A percentile compares a stretch with the other conserved stretches of the same genome.
phyloP scores from a whole-genome alignment of 495 filamentous ascomycete species.

The Aspergillus hancockii region DNA sequence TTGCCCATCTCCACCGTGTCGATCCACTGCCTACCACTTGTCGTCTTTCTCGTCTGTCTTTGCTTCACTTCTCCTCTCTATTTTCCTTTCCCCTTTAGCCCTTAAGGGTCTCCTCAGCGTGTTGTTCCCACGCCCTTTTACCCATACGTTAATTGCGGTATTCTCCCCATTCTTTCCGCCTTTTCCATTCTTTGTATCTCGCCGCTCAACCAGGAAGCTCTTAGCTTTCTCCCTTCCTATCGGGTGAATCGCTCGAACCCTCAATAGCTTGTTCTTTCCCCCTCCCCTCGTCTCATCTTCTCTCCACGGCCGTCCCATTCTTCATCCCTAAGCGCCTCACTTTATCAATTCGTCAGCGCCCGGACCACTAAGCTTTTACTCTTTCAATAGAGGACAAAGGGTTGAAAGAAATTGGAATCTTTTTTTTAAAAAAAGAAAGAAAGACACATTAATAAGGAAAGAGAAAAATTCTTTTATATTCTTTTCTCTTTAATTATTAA shows the following conservation, averaged over 20 bases:
- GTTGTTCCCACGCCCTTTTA: constrained; percentile 12
- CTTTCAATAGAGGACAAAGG: constrained; percentile 4
- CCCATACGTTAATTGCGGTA: background rate
- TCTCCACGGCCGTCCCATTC: constrained; percentile 1
- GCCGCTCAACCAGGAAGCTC: constrained; percentile 4
- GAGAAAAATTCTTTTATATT: constrained; percentile 2
- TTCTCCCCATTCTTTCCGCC: constrained; percentile 4
- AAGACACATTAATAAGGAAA: constrained; percentile 7
- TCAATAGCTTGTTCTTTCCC: constrained; percentile 5
- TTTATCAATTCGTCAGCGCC: constrained; percentile 18
- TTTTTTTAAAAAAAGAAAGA: background rate
- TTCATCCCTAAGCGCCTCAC: constrained; percentile 9
- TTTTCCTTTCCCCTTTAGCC: constrained; percentile 3
- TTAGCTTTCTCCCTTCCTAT: constrained; percentile 8
- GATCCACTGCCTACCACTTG: constrained; percentile 12
- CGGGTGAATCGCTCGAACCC: background rate
- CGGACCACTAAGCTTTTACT: constrained; percentile 8
- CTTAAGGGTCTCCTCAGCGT: constrained; percentile 27
- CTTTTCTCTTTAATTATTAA: background rate
- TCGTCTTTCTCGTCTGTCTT: constrained; percentile 14
- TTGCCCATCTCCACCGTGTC: constrained; percentile 12
- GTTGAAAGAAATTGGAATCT: background rate
- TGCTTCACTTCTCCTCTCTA: constrained; percentile 5
- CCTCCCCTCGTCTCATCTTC: constrained; percentile 2
- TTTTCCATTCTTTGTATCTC: background rate